phyloP scores from a whole-genome alignment of 148 eudicot species.

The Euryodendron excelsum region DNA sequence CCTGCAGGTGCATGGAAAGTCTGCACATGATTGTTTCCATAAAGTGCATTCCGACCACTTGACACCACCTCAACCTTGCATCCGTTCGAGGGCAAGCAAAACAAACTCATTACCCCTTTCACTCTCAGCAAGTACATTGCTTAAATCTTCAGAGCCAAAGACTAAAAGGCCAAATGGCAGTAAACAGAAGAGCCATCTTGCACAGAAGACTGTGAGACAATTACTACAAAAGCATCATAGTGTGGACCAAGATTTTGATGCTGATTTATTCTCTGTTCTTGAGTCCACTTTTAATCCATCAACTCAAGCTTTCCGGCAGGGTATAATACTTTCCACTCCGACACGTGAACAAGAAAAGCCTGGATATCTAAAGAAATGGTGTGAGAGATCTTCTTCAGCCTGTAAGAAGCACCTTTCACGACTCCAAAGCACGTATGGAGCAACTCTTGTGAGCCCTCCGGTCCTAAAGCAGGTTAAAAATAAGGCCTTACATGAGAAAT shows the following conservation, averaged over 20 bases:
- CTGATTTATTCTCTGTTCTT: conserved; percentile 57
- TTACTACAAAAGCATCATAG: conserved; percentile 56
- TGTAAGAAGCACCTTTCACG: conserved; percentile 47
- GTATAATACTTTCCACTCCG: conserved; percentile 39
- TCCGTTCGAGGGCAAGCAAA: conserved; percentile 39
- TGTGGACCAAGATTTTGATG: conserved; percentile 41
- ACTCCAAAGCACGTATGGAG: conserved; percentile 22
- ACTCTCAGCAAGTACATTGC: conserved; percentile 40
- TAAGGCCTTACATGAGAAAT: conserved; percentile 77
- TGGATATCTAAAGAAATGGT: conserved; percentile 31
- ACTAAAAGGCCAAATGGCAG: conserved; percentile 26
- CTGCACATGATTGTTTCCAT: conserved; percentile 73
- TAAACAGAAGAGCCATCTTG: conserved; percentile 43
- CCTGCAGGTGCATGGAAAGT: conserved; percentile 71
- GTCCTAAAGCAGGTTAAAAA: conserved; percentile 77
- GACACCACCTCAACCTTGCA: conserved; percentile 44
- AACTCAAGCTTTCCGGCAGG: conserved; percentile 23
- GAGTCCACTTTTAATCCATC: conserved; percentile 41
- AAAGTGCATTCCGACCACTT: conserved; percentile 52
- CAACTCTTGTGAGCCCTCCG: conserved; percentile 53
- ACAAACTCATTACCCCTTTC: conserved; percentile 28
- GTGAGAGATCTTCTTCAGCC: conserved; percentile 41
- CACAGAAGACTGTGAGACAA: conserved; percentile 63
- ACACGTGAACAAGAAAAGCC: conserved; percentile 20
- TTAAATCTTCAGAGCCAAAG: conserved; percentile 32